Evolutionary conservation across 2,329 filamentous ascomycete species (phyloP), one percentile per base, ranked within the genome.

Genomic region (Helminthosporium solani): DNA sequence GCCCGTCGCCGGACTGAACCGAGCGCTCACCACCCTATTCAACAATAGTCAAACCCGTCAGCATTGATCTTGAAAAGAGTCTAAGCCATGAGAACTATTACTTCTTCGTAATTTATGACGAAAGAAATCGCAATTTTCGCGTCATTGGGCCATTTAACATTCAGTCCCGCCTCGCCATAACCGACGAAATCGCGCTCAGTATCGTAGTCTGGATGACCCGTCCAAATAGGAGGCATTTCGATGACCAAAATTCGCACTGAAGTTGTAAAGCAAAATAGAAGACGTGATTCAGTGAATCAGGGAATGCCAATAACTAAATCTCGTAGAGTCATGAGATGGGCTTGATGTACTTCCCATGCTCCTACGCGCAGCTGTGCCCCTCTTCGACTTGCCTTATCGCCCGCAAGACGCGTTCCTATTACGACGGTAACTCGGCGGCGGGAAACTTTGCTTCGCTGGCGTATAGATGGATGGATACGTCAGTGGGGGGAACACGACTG

Each of bases 171-270:
- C 40, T 74, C 71, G 19, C 73, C 72, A 37, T 74, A 75, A 1
- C 72, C 72, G 49, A 77, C 73, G 31, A 79, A 70, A 44, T 67
- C 60, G 31, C 68, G 57, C 2, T 59, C 52, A 33, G 64, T 63
- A 31, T 61, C 58, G 42, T 59, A 66, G 34, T 61, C 57, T 5
- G 54, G 53, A 2, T 59, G 56, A 21, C 54, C 60, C 27, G 51
- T 44, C 38, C 56, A 66, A 30, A 63, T 49, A 44, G 58, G 54
- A 42, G 63, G 59, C 59, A 61, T 64, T 12, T 27, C 12, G 7
- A 27, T 12, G n/a, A n/a, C n/a, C n/a, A n/a, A n/a, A n/a, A n/a
- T n/a, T 27, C 25, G 7, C 12, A 12, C 7, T 27, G 25, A 27
- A 27, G 7, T 12, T 12, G 25, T 27, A 12, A 27, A 27, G 25